phyloP scores from a whole-genome alignment of 1,284 basidiomycete genomes.

The Malassezia brasiliensis region DNA sequence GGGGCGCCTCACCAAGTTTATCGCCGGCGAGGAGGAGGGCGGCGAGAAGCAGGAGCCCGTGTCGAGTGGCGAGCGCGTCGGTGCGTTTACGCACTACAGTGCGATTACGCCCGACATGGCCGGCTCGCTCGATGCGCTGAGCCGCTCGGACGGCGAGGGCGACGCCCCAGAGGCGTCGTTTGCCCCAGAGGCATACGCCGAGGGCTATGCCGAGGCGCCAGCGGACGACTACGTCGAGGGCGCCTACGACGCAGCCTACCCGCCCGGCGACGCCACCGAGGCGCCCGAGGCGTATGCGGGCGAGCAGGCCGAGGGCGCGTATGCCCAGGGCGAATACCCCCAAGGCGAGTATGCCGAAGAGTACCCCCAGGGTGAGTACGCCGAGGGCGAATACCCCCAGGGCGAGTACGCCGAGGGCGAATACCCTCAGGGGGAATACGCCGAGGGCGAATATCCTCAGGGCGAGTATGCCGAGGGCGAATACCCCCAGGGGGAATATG shows the following conservation, averaged over 20 bases:
- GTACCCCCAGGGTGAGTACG: conserved; percentile 2
- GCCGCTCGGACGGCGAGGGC: not conserved
- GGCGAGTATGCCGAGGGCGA: not conserved
- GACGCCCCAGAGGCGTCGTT: not conserved
- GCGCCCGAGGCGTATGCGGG: not conserved
- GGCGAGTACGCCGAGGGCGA: not conserved
- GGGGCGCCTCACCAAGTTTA: conserved; percentile 87
- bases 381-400: conserved; percentile 3
- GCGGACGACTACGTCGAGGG: not conserved
- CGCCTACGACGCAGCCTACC: conserved; percentile 1
- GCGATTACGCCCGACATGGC: conserved; percentile 68
- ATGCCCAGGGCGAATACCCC: conserved; percentile 8
- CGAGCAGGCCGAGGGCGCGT: not conserved
- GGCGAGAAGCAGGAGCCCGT: conserved; percentile 40
- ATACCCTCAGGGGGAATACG: conserved; percentile 5
- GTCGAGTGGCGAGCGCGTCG: conserved; percentile 45
- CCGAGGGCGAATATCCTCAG: not conserved
- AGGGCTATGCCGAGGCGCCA: conserved; percentile 5
- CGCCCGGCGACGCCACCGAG: not conserved
- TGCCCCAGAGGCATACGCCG: not conserved
- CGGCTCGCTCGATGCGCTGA: not conserved
- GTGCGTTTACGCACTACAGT: conserved; percentile 88
- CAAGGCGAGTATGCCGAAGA: conserved; percentile 5
- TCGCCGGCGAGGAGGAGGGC: conserved; percentile 58
- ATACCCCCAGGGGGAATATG: not conserved